A percentile compares a stretch with the other conserved stretches of the same genome.
phyloP scores from a whole-genome alignment of 1,139 yeast species.

The Suhomyces coccinellae region DNA sequence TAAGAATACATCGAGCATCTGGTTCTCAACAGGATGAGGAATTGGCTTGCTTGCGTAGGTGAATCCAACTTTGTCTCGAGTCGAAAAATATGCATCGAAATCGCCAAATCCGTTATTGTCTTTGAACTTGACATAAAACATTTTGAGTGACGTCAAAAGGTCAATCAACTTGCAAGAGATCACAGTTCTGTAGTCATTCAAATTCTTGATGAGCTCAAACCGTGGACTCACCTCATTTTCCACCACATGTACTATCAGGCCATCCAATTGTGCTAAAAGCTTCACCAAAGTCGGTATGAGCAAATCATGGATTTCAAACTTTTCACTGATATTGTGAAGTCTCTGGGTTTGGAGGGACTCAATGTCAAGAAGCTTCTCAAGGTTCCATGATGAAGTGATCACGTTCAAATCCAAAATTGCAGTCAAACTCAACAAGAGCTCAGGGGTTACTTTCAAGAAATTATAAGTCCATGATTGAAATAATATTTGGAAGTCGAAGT shows the following conservation, averaged over 20 bases:
- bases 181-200: constrained; percentile 27
- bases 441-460: constrained; percentile 19
- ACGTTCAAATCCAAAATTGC: constrained; percentile 28
- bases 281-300: constrained; percentile 11
- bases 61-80: constrained; percentile 17
- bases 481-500: constrained; percentile 22
- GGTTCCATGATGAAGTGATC: constrained; percentile 34
- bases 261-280: not conserved
- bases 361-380: constrained; percentile 32
- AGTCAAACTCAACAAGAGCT: constrained; percentile 19
- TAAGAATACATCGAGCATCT: constrained; percentile 32
- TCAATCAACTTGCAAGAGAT: constrained; percentile 33
- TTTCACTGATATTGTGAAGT: constrained; percentile 20
- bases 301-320: constrained; percentile 18
- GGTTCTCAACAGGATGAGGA: constrained; percentile 26
- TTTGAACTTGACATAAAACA: constrained; percentile 35
- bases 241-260: constrained; percentile 2
- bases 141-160: constrained; percentile 32
- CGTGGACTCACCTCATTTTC: constrained; percentile 5
- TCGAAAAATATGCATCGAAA: constrained; percentile 30
- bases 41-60: constrained; percentile 14
- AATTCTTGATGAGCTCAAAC: constrained; percentile 14
- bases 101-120: constrained; percentile 26
- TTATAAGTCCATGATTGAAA: constrained; percentile 24
- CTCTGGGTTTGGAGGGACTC: constrained; percentile 19